Percentiles rank a stretch among this genome's conserved stretches.
These are phyloP conservation scores for Nemania sp. DNA, from an alignment of 2,329 filamentous ascomycete species.

Conservation along the genomic window DNA sequence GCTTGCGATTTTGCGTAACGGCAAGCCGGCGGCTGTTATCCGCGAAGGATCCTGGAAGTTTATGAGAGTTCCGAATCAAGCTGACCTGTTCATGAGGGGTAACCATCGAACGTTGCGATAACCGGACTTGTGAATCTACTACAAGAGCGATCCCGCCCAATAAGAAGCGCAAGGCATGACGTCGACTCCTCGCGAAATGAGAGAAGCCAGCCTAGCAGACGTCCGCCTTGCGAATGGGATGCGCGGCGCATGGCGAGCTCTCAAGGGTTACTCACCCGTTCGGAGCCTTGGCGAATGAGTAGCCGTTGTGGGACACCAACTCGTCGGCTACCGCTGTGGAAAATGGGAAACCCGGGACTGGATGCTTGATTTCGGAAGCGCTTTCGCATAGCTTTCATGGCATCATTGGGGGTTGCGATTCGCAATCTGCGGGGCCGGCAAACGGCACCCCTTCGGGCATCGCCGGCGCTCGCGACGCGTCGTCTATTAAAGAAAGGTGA, in stretches of 20 bases:
- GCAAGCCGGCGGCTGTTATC: too few species aligned
- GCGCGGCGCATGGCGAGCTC: slow-evolving; percentile 13
- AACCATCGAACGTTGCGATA: too few species aligned
- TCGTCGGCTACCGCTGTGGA: not conserved
- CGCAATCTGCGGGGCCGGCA: slow-evolving; percentile 27
- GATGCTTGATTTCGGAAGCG: not conserved
- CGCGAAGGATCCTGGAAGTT: too few species aligned
- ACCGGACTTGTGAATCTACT: not conserved
- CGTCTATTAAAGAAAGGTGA: not conserved
- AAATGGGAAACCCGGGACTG: not conserved
- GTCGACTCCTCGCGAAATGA: not conserved
- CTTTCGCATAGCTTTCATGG: slow-evolving; percentile 16
- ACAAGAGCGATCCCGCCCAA: not conserved
- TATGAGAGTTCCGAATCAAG: too few species aligned
- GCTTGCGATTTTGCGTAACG: too few species aligned
- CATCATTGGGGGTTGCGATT: slow-evolving; percentile 26
- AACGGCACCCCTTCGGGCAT: not conserved
- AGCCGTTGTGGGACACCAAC: not conserved
- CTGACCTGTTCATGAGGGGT: too few species aligned
- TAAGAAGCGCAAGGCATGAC: not conserved
- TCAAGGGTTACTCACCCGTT: slow-evolving; percentile 10
- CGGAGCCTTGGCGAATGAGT: slow-evolving; percentile 1
- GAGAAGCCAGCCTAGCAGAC: not conserved
- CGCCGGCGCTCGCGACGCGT: not conserved
- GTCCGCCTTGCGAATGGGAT: slow-evolving; percentile 9